Conservation (phyloP, 192 early-diverging fungal genomes). For the Backusella parvicylindrica region DNA sequence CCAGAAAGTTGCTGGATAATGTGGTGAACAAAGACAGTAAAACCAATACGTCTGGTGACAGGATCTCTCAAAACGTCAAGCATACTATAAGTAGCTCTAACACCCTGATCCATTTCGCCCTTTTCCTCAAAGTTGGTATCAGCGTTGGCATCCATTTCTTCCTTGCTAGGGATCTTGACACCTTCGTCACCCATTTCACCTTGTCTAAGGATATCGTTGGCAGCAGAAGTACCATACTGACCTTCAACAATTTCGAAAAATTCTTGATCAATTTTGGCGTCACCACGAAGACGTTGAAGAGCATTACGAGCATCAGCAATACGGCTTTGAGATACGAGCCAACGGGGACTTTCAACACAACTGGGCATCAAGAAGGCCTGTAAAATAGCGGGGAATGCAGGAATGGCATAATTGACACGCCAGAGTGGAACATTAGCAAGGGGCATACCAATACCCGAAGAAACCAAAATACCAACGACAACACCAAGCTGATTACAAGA, state of each 20-base stretch:
- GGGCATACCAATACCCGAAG: conserved; percentile 61
- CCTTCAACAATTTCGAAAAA: conserved; percentile 57
- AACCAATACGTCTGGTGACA: conserved; percentile 55
- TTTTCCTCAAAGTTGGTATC: conserved; percentile 8
- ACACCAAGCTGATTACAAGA: conserved; percentile 75
- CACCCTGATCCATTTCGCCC: conserved; percentile 20
- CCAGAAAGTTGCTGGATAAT: conserved; percentile 78
- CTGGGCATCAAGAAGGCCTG: conserved; percentile 60
- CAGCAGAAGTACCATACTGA: conserved; percentile 18
- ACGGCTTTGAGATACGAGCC: conserved; percentile 61
- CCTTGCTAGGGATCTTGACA: conserved; percentile 3
- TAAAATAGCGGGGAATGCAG: conserved; percentile 54
- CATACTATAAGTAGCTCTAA: conserved; percentile 39
- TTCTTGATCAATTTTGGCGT: conserved; percentile 54
- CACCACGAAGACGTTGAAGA: conserved; percentile 53
- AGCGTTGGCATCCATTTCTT: not conserved
- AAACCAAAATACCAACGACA: conserved; percentile 73
- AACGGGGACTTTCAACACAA: conserved; percentile 77
- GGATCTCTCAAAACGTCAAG: conserved; percentile 52
- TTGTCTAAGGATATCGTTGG: not conserved
- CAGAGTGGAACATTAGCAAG: conserved; percentile 60
- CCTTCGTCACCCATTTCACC: conserved; percentile 1
- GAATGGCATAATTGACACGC: conserved; percentile 67
- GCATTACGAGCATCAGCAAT: conserved; percentile 53
- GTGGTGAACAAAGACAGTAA: conserved; percentile 65